phyloP scores from a whole-genome alignment of 352 stramenopile genomes.

The Phytophthora ohioensis region DNA sequence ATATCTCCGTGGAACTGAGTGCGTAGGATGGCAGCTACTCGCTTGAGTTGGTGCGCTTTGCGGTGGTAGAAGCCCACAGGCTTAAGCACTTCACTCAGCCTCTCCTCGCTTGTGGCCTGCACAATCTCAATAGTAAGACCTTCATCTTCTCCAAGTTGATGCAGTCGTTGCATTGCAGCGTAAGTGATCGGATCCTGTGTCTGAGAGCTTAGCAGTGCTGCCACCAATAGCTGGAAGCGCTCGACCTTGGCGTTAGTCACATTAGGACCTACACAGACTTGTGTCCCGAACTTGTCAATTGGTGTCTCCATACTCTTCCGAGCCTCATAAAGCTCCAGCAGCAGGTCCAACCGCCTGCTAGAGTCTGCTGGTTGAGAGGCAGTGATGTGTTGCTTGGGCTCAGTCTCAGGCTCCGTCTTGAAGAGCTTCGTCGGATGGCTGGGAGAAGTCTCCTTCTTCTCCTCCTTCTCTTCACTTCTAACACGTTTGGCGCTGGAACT shows the following conservation, averaged over 20 bases:
- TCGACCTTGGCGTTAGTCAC: slow-evolving; percentile 35
- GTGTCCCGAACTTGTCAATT: slow-evolving; percentile 77
- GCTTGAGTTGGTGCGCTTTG: slow-evolving; percentile 74
- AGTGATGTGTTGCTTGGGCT: slow-evolving; percentile 9
- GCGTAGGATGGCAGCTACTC: slow-evolving; percentile 54
- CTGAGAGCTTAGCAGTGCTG: slow-evolving; percentile 75
- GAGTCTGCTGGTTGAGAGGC: not conserved
- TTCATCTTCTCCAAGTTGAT: slow-evolving; percentile 42
- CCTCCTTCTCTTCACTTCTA: slow-evolving; percentile 13
- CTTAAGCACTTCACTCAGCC: slow-evolving; percentile 58
- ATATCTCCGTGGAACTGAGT: slow-evolving; percentile 56
- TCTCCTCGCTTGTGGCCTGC: slow-evolving; percentile 36
- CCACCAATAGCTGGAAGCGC: slow-evolving; percentile 75
- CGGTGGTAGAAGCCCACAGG: slow-evolving; percentile 80
- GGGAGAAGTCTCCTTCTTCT: slow-evolving; percentile 9
- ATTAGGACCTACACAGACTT: slow-evolving; percentile 56
- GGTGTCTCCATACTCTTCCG: slow-evolving; percentile 49
- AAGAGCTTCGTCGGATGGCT: slow-evolving; percentile 16
- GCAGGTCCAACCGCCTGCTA: slow-evolving; percentile 44
- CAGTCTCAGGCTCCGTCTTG: slow-evolving; percentile 17
- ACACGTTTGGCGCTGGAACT: slow-evolving; percentile 29
- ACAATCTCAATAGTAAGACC: slow-evolving; percentile 64
- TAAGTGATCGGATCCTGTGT: slow-evolving; percentile 77
- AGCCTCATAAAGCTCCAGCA: slow-evolving; percentile 49
- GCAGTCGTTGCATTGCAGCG: slow-evolving; percentile 75